These are phyloP conservation scores for Ministeria vibrans DNA, from an alignment of 78 protist genomes.

Conservation along the genomic window DNA sequence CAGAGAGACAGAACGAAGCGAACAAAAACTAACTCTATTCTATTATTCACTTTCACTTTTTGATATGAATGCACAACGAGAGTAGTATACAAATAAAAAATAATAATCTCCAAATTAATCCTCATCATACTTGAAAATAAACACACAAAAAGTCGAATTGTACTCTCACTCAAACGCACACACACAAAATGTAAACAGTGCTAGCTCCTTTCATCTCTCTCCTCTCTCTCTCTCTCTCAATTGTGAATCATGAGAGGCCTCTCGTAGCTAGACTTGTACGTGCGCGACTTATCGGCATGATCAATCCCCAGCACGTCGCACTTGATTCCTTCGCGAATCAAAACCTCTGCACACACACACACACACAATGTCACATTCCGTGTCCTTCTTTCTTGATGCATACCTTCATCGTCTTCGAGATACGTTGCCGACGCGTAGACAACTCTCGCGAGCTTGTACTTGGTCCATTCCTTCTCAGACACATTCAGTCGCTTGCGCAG, in stretches of 20 bases:
- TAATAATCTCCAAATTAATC: neutral
- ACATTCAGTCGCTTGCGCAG: neutral
- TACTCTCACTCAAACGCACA: neutral
- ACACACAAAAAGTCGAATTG: neutral
- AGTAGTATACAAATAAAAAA: neutral
- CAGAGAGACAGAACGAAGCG: neutral
- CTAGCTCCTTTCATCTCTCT: neutral
- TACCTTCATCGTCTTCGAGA: neutral
- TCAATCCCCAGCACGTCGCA: neutral
- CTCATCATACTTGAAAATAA: no score
- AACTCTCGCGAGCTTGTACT: neutral
- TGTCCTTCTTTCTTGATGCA: neutral
- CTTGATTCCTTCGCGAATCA: neutral
- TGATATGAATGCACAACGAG: neutral
- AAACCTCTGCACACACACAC: neutral
- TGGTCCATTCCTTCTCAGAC: neutral
- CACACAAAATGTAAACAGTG: neutral
- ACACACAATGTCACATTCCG: neutral
- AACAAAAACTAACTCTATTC: neutral
- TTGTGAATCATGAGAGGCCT: neutral
- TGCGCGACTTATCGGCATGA: neutral
- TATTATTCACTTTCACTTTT: neutral
- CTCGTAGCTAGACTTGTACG: neutral
- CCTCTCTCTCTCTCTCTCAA: neutral
- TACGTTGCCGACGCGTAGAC: no score